These are phyloP conservation scores for Torrubiella hemipterigena DNA, from an alignment of 2,329 filamentous ascomycete genomes.

Conservation along the genomic window DNA sequence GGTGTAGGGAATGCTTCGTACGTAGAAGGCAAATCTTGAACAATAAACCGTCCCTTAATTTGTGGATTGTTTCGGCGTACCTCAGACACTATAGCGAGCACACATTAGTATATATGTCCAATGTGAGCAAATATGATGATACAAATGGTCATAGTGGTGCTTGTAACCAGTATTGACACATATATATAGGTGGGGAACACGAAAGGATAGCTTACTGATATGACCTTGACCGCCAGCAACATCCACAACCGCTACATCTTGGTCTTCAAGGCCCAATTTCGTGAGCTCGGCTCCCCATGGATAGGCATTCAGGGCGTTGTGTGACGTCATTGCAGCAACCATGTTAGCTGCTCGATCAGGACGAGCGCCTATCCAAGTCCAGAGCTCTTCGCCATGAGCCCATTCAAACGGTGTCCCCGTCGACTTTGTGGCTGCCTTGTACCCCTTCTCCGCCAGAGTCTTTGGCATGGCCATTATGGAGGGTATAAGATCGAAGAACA, in stretches of 20 bases:
- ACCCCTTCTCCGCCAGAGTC: background rate
- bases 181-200: background rate
- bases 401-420: background rate
- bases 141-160: background rate
- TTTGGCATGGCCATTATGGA: conserved; percentile 1
- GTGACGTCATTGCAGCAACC: background rate
- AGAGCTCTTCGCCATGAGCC: background rate
- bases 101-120: background rate
- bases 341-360: background rate
- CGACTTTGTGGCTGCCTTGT: background rate
- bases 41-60: conserved; percentile 9
- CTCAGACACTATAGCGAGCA: background rate
- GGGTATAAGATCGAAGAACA: conserved; percentile 1
- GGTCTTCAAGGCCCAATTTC: conserved; percentile 1
- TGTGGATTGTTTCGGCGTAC: background rate
- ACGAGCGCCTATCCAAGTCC: conserved; percentile 1
- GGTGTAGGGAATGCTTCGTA: conserved; percentile 4
- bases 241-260: conserved; percentile 12
- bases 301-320: background rate
- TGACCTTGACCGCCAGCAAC: conserved; percentile 16
- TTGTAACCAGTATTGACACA: background rate
- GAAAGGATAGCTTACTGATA: conserved; percentile 9
- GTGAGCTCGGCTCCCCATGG: conserved; percentile 1
- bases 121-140: background rate
- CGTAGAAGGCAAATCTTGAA: conserved; percentile 18